phyloP scores from a whole-genome alignment of 2,329 filamentous ascomycete species.

The Alternaria viburni region DNA sequence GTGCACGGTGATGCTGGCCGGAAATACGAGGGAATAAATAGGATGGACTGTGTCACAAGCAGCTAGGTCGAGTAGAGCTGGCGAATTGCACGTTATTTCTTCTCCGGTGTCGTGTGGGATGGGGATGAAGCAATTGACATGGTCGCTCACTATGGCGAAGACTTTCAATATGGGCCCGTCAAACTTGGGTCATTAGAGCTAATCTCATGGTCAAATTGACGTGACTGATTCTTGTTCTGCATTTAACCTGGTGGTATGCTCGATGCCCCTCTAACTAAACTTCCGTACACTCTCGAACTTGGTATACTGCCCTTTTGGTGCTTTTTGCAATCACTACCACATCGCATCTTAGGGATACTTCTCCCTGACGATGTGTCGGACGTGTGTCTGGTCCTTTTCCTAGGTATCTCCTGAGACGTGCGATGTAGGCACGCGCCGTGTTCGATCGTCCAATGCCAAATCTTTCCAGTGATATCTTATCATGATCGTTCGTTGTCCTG shows the following conservation, averaged over 20 bases:
- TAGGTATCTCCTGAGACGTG: slow-evolving; percentile 2
- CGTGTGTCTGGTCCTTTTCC: slow-evolving; percentile 1
- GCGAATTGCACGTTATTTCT: not conserved
- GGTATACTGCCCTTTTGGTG: slow-evolving; percentile 3
- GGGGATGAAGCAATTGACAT: not conserved
- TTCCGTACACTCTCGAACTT: slow-evolving; percentile 9
- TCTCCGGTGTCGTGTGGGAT: not conserved
- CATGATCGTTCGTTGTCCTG: not conserved
- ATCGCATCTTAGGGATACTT: not conserved
- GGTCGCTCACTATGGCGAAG: not conserved
- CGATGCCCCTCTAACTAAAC: slow-evolving; percentile 1
- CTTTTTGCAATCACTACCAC: not conserved
- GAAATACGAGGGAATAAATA: not conserved
- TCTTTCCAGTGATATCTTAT: slow-evolving; percentile 1
- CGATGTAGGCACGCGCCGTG: not conserved
- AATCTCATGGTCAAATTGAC: not conserved
- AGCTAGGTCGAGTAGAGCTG: not conserved
- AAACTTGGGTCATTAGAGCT: not conserved
- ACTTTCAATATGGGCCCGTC: not conserved
- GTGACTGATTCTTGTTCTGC: slow-evolving; percentile 9
- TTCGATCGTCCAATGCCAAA: slow-evolving; percentile 4
- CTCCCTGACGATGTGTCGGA: not conserved
- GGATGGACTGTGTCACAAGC: not conserved
- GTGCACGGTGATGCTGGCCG: slow-evolving; percentile 3
- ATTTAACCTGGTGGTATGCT: slow-evolving; percentile 14